Evolutionary conservation across 2,329 filamentous ascomycete genomes (phyloP), one percentile per base, ranked within the genome.

Genomic region (Penicillium decumbens): DNA sequence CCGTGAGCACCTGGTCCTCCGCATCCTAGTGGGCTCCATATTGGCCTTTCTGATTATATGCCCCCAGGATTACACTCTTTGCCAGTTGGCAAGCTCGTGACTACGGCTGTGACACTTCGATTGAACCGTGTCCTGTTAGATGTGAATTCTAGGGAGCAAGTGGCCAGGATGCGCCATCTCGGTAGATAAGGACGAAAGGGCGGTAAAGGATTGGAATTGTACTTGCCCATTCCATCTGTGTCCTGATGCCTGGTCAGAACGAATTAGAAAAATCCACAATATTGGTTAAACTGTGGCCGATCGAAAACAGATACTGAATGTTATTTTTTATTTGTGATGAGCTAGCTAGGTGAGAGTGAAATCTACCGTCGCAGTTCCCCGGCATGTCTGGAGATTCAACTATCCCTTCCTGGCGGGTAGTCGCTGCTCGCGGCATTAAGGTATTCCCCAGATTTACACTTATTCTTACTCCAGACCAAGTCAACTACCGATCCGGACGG

Each of bases 301-400:
- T 40, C 20, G 24, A n/a, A n/a, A 7, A 40, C 8, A 4, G 23
- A 20, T 10, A n/a, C 23, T 27, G 9, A 2, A 12, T 39, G 18
- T 25, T n/a, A 24, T 39, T 39, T 39, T 25, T 24, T 25, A n/a
- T 15, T 25, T 12, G 37, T 39, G 37, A 25, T 25, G 12, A 40
- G n/a, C 27, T 27, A 27, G 33, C 15, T 8, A 25, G 13, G 37
- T 6, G 23, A 59, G 43, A 41, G 38, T 29, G 44, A 48, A 45
- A 54, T 56, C 45, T 45, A 60, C 59, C 41, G 46, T 13, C 30
- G 33, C 53, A 45, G 55, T 66, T 63, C 64, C 60, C 63, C 62
- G 63, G 62, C 59, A 66, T 65, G 62, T 42, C 55, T 58, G 56
- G 54, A 55, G 15, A 61, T 50, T 49, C 41, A 55, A 47, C 45